Evolutionary conservation across 768 basidiomycete genomes (phyloP).

Genomic region (Imleria badia): DNA sequence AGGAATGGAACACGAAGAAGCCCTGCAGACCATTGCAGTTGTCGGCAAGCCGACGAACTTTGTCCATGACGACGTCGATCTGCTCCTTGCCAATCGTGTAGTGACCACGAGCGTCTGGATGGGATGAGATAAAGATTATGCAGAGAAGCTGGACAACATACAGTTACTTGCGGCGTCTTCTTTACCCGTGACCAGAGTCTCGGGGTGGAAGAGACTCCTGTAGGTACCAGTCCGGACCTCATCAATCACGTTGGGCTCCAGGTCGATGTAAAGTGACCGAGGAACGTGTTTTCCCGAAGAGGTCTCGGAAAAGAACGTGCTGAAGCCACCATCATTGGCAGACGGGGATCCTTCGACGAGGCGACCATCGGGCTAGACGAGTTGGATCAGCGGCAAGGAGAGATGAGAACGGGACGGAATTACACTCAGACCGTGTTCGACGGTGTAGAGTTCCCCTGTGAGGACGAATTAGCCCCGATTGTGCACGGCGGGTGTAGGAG

Average conservation of each 20-base stretch:
- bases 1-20: conserved; percentile 99
- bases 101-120: conserved; percentile 91
- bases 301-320: conserved; percentile 99
- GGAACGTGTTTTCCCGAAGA: conserved; percentile 96
- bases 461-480: conserved; percentile 23
- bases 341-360: conserved; percentile 76
- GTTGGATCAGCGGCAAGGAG: conserved; percentile 20
- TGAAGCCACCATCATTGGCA: conserved; percentile 86
- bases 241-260: conserved; percentile 97
- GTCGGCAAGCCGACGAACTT: conserved; percentile 90
- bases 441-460: conserved; percentile 96
- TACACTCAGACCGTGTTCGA: conserved; percentile 97
- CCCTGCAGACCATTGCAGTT: conserved; percentile 97
- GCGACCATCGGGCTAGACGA: conserved; percentile 88
- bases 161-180: conserved; percentile 99
- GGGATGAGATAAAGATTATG: not conserved
- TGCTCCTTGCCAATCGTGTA: conserved; percentile 99
- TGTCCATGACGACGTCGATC: conserved; percentile 96
- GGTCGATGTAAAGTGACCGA: conserved; percentile 94
- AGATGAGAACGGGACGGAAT: conserved; percentile 15
- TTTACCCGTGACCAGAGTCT: conserved; percentile 97
- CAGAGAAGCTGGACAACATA: conserved; percentile 35
- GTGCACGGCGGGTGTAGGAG: conserved; percentile 15
- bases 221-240: conserved; percentile 96
- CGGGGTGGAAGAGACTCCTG: conserved; percentile 97